Base-by-base conservation (phyloP, 139 green algal genomes). In the Pleodorina starrii region DNA sequence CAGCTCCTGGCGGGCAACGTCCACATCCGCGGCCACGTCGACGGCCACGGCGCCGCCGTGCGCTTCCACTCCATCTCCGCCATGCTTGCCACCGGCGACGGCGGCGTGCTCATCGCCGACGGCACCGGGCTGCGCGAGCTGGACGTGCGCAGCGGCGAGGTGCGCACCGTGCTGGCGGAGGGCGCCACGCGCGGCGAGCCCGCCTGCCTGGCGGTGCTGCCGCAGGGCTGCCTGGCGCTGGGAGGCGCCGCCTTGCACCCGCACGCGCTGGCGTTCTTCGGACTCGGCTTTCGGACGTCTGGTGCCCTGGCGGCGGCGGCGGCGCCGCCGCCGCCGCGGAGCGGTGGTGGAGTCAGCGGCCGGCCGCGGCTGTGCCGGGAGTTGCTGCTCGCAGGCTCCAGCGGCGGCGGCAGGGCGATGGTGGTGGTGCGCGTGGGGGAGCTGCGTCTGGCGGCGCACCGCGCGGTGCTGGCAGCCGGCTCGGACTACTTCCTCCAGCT, bases 161-260 rank as follows among this genome's bases (percentile, higher is more conserved):
- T 73, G 3, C 14, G 5, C 5, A 51, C 36, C 5, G 5, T 85
- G 12, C n/a, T 36, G 5, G 29, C 23, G 35, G 12, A 19, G 35
- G 51, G 36, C 35, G 21, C 36, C 36, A 27, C 72, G 16, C n/a
- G 40, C 7, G 76, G 69, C 1, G 76, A 84, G 14, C 19, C 32
- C 16, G 7, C 12, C n/a, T 35, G 46, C 32, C 5, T 84, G n/a
- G 46, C 76, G 2, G 48, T 84, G 2, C 48, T 84, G 76, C 76
- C 74, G 46, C 43, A 60, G 25, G 73, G 73, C 43, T 60, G 42
- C 73, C 73, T 80, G 6, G 73, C 73, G 73, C 2, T 80, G 25
- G 21, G 42, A 12, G 73, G 42, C 1, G 36, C 73, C 0, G 6
- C 25, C 21, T 60, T 27, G 25, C 25, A 23, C 2, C 73, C 73